Evolutionary conservation across 192 early-diverging fungal genomes (phyloP).

Genomic region (Chytriomyces hyalinus): DNA sequence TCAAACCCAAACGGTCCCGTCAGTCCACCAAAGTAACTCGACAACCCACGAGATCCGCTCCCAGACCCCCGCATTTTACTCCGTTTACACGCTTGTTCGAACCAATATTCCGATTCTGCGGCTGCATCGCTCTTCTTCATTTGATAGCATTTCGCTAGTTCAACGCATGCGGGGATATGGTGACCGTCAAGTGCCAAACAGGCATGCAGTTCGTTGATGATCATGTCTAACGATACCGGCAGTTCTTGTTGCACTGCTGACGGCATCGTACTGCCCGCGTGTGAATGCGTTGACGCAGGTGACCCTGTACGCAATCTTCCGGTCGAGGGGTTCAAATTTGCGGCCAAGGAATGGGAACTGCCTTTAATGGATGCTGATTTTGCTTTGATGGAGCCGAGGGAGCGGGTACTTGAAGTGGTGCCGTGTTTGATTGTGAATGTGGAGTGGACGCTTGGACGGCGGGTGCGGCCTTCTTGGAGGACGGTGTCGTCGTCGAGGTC

Average conservation of each 20-base stretch:
- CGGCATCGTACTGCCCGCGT: not conserved
- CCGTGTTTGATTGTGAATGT: not conserved
- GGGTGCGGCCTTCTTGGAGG: not conserved
- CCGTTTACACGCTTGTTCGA: slow-evolving; percentile 47
- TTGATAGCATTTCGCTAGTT: slow-evolving; percentile 48
- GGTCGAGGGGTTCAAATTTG: not conserved
- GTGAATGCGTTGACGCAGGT: not conserved
- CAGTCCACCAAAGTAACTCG: slow-evolving; percentile 52
- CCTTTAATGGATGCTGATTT: slow-evolving; percentile 10
- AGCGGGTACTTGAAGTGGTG: not conserved
- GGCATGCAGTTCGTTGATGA: slow-evolving; percentile 39
- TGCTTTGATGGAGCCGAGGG: not conserved
- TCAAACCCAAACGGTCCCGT: slow-evolving; percentile 52
- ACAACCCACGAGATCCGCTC: slow-evolving; percentile 27
- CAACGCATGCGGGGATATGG: slow-evolving; percentile 52
- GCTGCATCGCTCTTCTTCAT: slow-evolving; percentile 14
- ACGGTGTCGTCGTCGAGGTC: not conserved
- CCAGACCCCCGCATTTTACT: slow-evolving; percentile 44
- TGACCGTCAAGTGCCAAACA: slow-evolving; percentile 50
- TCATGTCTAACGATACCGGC: slow-evolving; percentile 38
- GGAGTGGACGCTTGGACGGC: not conserved
- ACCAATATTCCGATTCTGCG: slow-evolving; percentile 48
- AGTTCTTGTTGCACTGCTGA: slow-evolving; percentile 21
- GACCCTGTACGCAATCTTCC: not conserved
- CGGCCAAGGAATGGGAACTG: not conserved